Conservation (phyloP, 768 basidiomycete genomes). For the Pleurotus ostreatus region DNA sequence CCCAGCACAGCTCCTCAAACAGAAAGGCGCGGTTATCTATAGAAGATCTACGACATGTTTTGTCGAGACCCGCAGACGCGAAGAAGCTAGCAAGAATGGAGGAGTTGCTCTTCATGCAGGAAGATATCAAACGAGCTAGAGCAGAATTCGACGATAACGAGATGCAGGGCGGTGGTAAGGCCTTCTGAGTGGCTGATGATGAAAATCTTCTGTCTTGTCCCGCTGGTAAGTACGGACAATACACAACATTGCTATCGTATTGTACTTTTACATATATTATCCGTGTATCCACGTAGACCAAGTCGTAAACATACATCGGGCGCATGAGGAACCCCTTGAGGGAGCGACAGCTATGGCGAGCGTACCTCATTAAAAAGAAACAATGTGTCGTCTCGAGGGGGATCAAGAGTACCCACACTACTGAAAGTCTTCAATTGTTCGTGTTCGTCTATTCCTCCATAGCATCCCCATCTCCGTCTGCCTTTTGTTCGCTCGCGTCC, state of each 20-base stretch:
- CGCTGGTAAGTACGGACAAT: too few relatives aligned
- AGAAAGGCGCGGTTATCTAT: constrained; percentile 75
- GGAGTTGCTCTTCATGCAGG: constrained; percentile 89
- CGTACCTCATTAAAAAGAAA: too few relatives aligned
- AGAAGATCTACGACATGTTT: constrained; percentile 77
- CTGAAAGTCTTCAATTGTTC: too few relatives aligned
- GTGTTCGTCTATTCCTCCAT: constrained; percentile 59
- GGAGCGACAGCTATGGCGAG: too few relatives aligned
- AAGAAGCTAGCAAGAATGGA: constrained; percentile 93
- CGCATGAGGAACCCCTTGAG: too few relatives aligned
- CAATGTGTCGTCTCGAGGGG: too few relatives aligned
- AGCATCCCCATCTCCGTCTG: constrained; percentile 35
- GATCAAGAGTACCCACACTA: too few relatives aligned
- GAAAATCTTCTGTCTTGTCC: too few relatives aligned
- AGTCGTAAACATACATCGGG: not conserved
- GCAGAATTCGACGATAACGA: constrained; percentile 59
- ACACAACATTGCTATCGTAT: too few relatives aligned
- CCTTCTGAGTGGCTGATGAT: not conserved
- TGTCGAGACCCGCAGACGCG: constrained; percentile 83
- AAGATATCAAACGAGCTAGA: constrained; percentile 86
- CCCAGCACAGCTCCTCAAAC: constrained; percentile 44
- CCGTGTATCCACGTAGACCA: not conserved
- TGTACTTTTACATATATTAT: too few relatives aligned
- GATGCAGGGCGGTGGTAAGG: not conserved
- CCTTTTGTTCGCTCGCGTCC: constrained; percentile 19